Conservation (phyloP, 192 early-diverging fungal species). For the Rhizophagus clarus region DNA sequence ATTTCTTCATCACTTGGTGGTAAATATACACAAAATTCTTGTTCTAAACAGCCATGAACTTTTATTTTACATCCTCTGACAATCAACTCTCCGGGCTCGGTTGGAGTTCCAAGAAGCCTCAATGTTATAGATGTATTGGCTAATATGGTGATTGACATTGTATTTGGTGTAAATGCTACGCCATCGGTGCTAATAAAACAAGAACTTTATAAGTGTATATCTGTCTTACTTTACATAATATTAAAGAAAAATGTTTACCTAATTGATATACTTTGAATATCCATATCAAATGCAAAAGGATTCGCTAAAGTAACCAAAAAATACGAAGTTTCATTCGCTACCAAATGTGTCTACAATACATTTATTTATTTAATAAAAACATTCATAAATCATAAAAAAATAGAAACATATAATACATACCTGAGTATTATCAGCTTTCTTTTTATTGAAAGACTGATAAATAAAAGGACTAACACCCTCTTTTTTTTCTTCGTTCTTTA, state of each 20-base stretch:
- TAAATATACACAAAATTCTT: conserved; percentile 52
- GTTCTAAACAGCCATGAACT: conserved; percentile 54
- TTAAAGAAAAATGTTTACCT: conserved; percentile 40
- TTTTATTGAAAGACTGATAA: conserved; percentile 76
- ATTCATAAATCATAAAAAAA: neutral
- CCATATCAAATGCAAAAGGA: conserved; percentile 80
- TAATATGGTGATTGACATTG: conserved; percentile 64
- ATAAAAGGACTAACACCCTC: conserved; percentile 67
- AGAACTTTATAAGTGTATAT: neutral
- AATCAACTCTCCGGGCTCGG: conserved; percentile 56
- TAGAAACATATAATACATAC: conserved; percentile 20
- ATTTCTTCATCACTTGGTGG: conserved; percentile 34
- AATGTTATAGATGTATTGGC: conserved; percentile 63
- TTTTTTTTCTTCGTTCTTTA: conserved; percentile 37
- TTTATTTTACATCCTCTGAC: conserved; percentile 65
- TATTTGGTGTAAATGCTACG: conserved; percentile 57
- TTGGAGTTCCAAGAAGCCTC: conserved; percentile 67
- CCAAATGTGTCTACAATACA: conserved; percentile 46
- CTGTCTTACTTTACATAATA: neutral
- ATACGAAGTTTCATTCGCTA: conserved; percentile 66
- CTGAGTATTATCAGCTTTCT: conserved; percentile 53
- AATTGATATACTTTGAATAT: conserved; percentile 65
- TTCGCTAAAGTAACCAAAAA: conserved; percentile 76
- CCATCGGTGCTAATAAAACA: conserved; percentile 56
- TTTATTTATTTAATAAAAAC: neutral